phyloP scores from a whole-genome alignment of 2,329 filamentous ascomycete genomes.

The Penicillium paneum region DNA sequence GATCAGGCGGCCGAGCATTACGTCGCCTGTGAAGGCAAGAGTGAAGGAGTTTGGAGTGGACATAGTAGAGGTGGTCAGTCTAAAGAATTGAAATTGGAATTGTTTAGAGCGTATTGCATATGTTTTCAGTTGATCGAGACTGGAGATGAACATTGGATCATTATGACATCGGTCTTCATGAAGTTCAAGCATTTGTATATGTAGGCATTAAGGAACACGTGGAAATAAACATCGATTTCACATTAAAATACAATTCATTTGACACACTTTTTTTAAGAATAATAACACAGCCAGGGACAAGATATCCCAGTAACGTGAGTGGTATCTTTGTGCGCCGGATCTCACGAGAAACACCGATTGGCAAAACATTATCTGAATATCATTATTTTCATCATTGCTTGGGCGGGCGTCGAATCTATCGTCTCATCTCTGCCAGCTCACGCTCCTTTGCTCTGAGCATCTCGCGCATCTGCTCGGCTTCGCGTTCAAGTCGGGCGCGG shows the following conservation, averaged over 20 bases:
- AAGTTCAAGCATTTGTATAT: no score
- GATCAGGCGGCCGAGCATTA: slow-evolving; percentile 44
- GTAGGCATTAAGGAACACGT: neutral
- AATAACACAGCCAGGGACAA: slow-evolving; percentile 18
- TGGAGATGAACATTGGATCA: neutral
- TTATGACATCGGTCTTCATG: neutral
- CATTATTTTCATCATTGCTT: slow-evolving; percentile 23
- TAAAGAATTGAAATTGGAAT: neutral
- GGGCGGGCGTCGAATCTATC: slow-evolving; percentile 15
- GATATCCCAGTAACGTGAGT: slow-evolving; percentile 15
- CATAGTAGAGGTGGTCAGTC: neutral
- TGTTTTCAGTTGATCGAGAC: neutral
- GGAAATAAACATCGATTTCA: neutral
- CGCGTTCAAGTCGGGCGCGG: slow-evolving; percentile 63
- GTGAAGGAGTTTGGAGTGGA: slow-evolving; percentile 20
- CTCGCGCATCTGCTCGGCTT: slow-evolving; percentile 73
- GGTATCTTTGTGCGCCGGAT: slow-evolving; percentile 20
- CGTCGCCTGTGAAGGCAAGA: slow-evolving; percentile 37
- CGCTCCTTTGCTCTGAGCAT: slow-evolving; percentile 70
- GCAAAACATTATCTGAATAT: slow-evolving; percentile 14
- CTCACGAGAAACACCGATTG: slow-evolving; percentile 8
- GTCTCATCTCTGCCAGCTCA: slow-evolving; percentile 59
- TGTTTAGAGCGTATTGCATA: neutral
- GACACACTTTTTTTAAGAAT: slow-evolving; percentile 4
- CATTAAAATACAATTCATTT: slow-evolving; percentile 9